These are phyloP conservation scores for Nematocida homosporus DNA, from an alignment of 371 early-diverging fungal species.

Conservation along the genomic window DNA sequence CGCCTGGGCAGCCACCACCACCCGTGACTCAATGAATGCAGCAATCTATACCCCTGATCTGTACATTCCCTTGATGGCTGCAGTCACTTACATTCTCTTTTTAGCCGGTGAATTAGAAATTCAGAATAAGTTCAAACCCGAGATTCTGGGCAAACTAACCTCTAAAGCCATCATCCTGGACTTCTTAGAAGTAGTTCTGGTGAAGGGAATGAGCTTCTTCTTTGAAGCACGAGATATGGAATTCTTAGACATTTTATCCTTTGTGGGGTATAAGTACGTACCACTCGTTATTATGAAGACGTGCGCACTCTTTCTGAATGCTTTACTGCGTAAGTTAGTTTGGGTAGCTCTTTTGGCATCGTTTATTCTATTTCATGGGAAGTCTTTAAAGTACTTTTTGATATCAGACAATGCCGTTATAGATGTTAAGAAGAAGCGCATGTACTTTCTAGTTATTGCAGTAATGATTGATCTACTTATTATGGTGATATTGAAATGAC, in stretches of 20 bases:
- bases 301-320: background rate
- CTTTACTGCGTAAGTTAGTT: constrained; percentile 31
- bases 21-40: constrained; percentile 74
- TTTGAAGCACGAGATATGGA: constrained; percentile 78
- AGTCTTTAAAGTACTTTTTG: constrained; percentile 59
- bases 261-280: constrained; percentile 90
- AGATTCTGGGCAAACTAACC: constrained; percentile 78
- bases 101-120: constrained; percentile 75
- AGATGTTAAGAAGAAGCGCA: constrained; percentile 39
- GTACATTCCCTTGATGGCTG: constrained; percentile 89
- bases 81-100: constrained; percentile 83
- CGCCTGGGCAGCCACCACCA: constrained; percentile 46
- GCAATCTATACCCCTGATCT: constrained; percentile 85
- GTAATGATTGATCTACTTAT: constrained; percentile 56
- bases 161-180: constrained; percentile 78
- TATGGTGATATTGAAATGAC: constrained; percentile 55
- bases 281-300: constrained; percentile 44
- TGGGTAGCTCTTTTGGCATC: constrained; percentile 50
- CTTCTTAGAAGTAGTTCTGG: constrained; percentile 74
- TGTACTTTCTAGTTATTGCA: constrained; percentile 63
- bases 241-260: constrained; percentile 79
- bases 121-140: constrained; percentile 77
- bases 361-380: constrained; percentile 63
- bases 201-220: constrained; percentile 79
- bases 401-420: constrained; percentile 32